A percentile compares a stretch with the other conserved stretches of the same genome.
Evolutionary conservation across 176 grass and related monocot genomes (phyloP).

Genomic region (Zea mays): DNA sequence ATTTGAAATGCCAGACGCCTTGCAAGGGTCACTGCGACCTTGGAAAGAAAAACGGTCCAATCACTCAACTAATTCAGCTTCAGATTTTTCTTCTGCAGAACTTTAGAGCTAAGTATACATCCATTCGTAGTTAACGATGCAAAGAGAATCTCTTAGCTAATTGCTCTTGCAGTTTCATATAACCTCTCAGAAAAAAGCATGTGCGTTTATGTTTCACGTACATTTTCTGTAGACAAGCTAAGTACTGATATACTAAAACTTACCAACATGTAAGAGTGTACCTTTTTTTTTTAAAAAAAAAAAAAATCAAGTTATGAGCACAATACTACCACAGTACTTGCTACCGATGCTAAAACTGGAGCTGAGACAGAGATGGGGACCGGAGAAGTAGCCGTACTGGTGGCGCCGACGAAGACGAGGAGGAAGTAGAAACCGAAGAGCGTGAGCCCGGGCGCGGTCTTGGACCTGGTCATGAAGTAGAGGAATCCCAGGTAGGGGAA

Average conservation of each 20-base stretch:
- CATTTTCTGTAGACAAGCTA: not conserved
- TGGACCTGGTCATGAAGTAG: constrained; percentile 85
- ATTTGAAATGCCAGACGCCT: not conserved
- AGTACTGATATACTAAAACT: not conserved
- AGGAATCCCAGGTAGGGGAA: constrained; percentile 92
- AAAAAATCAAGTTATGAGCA: not conserved
- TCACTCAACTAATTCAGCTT: not conserved
- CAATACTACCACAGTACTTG: not conserved
- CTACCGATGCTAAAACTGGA: not conserved
- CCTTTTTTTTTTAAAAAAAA: not conserved
- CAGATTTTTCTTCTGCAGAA: not conserved
- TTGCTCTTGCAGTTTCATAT: not conserved
- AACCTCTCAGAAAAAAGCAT: not conserved
- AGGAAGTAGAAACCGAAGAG: constrained; percentile 97
- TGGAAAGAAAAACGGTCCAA: not conserved
- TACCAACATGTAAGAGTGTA: not conserved
- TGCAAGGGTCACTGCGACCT: not conserved
- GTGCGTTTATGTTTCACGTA: not conserved
- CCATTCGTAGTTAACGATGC: not conserved
- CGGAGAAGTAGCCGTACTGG: constrained; percentile 52
- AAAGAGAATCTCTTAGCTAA: not conserved
- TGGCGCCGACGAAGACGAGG: constrained; percentile 88
- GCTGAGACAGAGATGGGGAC: not conserved
- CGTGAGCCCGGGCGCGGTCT: constrained; percentile 74
- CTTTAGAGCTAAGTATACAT: not conserved